Base-by-base conservation (phyloP, 2,329 filamentous ascomycete genomes). In the Aschersonia sp. region DNA sequence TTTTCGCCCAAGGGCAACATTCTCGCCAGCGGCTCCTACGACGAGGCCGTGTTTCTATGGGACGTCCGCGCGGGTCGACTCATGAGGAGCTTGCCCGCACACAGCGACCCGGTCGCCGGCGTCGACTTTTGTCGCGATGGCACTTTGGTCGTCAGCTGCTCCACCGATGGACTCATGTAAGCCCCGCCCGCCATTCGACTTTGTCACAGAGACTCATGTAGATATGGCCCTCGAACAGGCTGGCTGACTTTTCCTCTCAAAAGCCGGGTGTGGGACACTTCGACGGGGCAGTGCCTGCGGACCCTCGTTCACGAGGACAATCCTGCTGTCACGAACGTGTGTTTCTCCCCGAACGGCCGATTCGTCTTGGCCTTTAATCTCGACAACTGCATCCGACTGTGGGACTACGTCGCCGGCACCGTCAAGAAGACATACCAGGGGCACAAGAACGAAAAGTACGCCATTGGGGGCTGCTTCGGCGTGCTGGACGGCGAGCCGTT, bases 1-100 rank as follows among this genome's bases (percentile, higher is more conserved):
- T 97, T 97, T 64, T 90, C 87, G n/a, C 92, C 92, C 2, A 97
- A 95, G 63, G 92, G 92, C 30, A 98, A 98, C 60, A 95, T 97
- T 60, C 76, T 98, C 35, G 92, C 89, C 12, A 94, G 86, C 54
- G 92, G 92, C 10, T 94, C 86, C 53, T 97, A 95, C 65, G 92
- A 98, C 55, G 92, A 98, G 69, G 92, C 92, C 5, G 87, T 98
- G 0, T 95, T 95, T 54, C 67, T 98, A 5, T 98, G 92, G 92
- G 92, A 98, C 63, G 86, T 97, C 11, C 77, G 92, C 11, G 87
- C 87, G 0, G 89, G 87, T 0, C 74, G 83, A 29, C 72, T 92
- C 35, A 95, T 98, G 88, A 78, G 88, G 47, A 89, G 84, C 52
- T 67, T 98, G 39, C 92, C 92, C 1, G 92, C 92, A 2, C 92